phyloP scores from a whole-genome alignment of 2,329 filamentous ascomycete species.

The Beauveria sp. region DNA sequence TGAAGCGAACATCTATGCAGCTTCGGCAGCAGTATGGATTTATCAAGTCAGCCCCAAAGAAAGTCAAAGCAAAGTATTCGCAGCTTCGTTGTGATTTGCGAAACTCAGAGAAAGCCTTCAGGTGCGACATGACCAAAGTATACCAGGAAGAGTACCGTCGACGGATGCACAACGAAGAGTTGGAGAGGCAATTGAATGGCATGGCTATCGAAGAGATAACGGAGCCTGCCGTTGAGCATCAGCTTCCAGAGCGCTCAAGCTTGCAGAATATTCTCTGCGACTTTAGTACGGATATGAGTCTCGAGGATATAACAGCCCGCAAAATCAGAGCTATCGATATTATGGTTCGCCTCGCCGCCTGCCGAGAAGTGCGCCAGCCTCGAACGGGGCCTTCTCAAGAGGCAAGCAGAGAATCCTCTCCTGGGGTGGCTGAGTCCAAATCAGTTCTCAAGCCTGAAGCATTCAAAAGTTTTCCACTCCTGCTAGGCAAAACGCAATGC shows the following conservation, averaged over 20 bases:
- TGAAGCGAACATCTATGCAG: neutral
- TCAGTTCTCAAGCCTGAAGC: neutral
- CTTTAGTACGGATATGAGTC: neutral
- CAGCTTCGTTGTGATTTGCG: neutral
- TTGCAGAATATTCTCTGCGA: slow-evolving; percentile 3
- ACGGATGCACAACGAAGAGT: slow-evolving; percentile 8
- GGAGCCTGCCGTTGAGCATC: neutral
- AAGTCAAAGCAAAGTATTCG: neutral
- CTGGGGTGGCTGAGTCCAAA: too few species aligned
- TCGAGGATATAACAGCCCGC: neutral
- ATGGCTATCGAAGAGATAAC: neutral
- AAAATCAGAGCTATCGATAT: slow-evolving; percentile 6
- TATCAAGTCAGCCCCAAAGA: slow-evolving; percentile 5
- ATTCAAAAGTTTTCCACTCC: slow-evolving; percentile 7
- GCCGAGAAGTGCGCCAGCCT: slow-evolving; percentile 8
- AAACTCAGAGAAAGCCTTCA: slow-evolving; percentile 9
- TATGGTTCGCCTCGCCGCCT: slow-evolving; percentile 11
- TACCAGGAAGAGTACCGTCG: slow-evolving; percentile 7
- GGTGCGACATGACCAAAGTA: slow-evolving; percentile 2
- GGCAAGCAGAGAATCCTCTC: too few species aligned
- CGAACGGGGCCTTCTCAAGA: too few species aligned
- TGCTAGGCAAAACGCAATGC: slow-evolving; percentile 9
- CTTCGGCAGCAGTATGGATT: slow-evolving; percentile 9
- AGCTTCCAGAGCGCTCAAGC: neutral
- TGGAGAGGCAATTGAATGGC: slow-evolving; percentile 9